These are phyloP conservation scores for Graphiopsis chlorocephala DNA, from an alignment of 2,329 filamentous ascomycete species.

Conservation along the genomic window DNA sequence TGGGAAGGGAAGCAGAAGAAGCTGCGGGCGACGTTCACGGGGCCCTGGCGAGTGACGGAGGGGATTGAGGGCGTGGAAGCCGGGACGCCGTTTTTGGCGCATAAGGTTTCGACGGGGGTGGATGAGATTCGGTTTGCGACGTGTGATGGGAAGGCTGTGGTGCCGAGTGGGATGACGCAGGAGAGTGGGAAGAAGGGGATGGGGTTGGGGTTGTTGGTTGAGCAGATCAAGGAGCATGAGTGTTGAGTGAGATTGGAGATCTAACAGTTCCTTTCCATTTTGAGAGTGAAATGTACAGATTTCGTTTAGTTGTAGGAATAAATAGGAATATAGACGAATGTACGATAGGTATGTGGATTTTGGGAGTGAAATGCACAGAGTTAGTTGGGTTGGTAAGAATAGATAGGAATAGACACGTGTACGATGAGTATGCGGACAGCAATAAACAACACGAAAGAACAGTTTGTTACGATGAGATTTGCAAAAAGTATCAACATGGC, in stretches of 20 bases:
- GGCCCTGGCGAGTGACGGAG: slow-evolving; percentile 22
- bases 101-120: background rate
- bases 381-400: no score
- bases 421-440: background rate
- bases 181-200: slow-evolving; percentile 24
- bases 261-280: no score
- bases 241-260: no score
- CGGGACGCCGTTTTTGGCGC: background rate
- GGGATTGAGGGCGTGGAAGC: background rate
- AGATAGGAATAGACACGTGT: background rate
- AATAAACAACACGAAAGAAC: background rate
- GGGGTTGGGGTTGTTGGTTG: slow-evolving; percentile 20
- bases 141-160: slow-evolving; percentile 21
- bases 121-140: slow-evolving; percentile 20
- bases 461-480: background rate
- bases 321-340: no score
- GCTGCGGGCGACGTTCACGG: slow-evolving; percentile 24
- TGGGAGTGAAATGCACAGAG: no score
- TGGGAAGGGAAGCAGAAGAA: background rate
- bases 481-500: background rate
- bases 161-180: slow-evolving; percentile 23
- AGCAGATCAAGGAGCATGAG: slow-evolving; percentile 15
- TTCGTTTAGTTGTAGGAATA: no score
- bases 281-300: no score
- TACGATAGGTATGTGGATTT: no score